phyloP scores from a whole-genome alignment of 371 early-diverging fungal species.

The Batrachochytrium dendrobatidis region DNA sequence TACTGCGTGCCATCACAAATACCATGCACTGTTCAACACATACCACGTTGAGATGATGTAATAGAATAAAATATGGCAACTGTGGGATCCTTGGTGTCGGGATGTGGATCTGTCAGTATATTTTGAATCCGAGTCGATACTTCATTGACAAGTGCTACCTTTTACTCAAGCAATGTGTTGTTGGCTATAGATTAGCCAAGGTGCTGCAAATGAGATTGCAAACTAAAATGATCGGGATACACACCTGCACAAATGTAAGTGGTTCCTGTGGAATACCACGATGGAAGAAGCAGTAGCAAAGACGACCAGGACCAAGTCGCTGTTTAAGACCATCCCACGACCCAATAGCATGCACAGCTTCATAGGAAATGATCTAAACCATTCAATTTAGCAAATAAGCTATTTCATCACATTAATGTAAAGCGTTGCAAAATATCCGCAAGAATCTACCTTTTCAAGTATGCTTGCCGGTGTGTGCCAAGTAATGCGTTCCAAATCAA shows the following conservation, averaged over 20 bases:
- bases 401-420: neutral
- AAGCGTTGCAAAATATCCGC: too few species aligned
- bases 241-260: slow-evolving; percentile 75
- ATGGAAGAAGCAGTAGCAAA: slow-evolving; percentile 75
- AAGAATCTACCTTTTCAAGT: slow-evolving; percentile 63
- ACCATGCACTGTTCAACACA: too few species aligned
- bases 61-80: slow-evolving; percentile 83
- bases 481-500: slow-evolving; percentile 66
- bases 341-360: slow-evolving; percentile 73
- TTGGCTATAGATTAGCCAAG: too few species aligned
- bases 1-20: too few species aligned
- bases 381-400: neutral
- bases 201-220: too few species aligned
- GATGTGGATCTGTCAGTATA: slow-evolving; percentile 53
- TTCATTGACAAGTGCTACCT: slow-evolving; percentile 1
- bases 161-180: too few species aligned
- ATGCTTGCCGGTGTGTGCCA: slow-evolving; percentile 65
- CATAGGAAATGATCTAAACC: slow-evolving; percentile 59
- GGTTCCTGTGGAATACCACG: slow-evolving; percentile 63
- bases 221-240: too few species aligned
- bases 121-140: slow-evolving; percentile 20
- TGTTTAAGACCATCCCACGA: slow-evolving; percentile 71
- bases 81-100: slow-evolving; percentile 16
- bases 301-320: slow-evolving; percentile 66
- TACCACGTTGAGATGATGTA: slow-evolving; percentile 63